phyloP scores from a whole-genome alignment of 2,329 filamentous ascomycete genomes.

The Domatiomyces globalis region DNA sequence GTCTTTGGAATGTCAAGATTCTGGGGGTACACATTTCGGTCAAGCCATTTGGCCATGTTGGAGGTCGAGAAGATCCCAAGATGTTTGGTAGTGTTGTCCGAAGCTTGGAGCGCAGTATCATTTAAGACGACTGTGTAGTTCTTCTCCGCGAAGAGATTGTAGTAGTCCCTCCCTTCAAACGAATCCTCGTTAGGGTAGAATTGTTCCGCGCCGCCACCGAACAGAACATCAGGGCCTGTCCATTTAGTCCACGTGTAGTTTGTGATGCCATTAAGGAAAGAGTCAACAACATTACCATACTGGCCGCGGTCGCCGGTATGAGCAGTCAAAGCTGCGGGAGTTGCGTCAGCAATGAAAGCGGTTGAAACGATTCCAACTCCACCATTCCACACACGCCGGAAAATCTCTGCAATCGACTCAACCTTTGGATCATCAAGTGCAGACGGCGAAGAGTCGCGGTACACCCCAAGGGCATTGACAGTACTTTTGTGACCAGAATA shows the following conservation, averaged over 20 bases:
- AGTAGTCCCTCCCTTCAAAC: slow-evolving; percentile 59
- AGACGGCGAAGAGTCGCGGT: slow-evolving; percentile 60
- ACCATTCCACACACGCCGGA: slow-evolving; percentile 53
- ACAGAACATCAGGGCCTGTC: slow-evolving; percentile 63
- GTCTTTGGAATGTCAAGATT: slow-evolving; percentile 55
- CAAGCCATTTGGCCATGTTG: slow-evolving; percentile 72
- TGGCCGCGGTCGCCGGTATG: slow-evolving; percentile 57
- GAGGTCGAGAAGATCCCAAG: slow-evolving; percentile 64
- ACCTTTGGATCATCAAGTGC: slow-evolving; percentile 74
- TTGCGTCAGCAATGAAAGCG: slow-evolving; percentile 70
- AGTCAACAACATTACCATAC: slow-evolving; percentile 60
- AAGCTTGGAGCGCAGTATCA: slow-evolving; percentile 52
- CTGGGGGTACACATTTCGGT: slow-evolving; percentile 63
- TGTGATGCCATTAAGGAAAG: slow-evolving; percentile 58
- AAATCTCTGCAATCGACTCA: slow-evolving; percentile 62
- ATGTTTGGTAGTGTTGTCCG: slow-evolving; percentile 46
- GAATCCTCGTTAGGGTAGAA: slow-evolving; percentile 54
- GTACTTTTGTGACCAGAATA: slow-evolving; percentile 75
- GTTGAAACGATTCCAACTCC: slow-evolving; percentile 57
- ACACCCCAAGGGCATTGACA: slow-evolving; percentile 70
- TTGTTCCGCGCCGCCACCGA: slow-evolving; percentile 70
- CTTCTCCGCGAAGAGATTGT: slow-evolving; percentile 52
- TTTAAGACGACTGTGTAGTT: slow-evolving; percentile 61
- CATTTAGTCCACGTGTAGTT: slow-evolving; percentile 73
- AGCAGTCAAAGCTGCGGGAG: slow-evolving; percentile 58